These are phyloP conservation scores for Geopyxis carbonaria DNA, from an alignment of 495 filamentous ascomycete species.

Conservation along the genomic window DNA sequence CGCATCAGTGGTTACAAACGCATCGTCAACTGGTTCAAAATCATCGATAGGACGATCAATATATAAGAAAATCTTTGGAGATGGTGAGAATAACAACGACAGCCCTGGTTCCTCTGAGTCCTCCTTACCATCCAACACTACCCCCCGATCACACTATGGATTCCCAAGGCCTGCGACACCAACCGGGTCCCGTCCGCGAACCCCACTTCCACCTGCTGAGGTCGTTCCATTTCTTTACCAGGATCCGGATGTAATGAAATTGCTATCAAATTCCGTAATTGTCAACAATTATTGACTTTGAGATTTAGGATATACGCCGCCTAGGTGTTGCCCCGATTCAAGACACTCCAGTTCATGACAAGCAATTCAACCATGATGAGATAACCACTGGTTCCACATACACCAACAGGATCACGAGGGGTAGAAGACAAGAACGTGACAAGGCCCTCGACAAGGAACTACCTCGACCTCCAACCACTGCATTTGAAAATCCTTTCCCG, in stretches of 20 bases:
- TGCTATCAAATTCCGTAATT: slow-evolving; percentile 2
- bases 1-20: slow-evolving; percentile 66
- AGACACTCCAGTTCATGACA: slow-evolving; percentile 49
- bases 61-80: slow-evolving; percentile 78
- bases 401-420: slow-evolving; percentile 49
- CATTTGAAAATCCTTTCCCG: slow-evolving; percentile 2
- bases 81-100: slow-evolving; percentile 54
- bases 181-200: slow-evolving; percentile 54
- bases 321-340: slow-evolving; percentile 72
- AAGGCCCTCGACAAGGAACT: slow-evolving; percentile 24
- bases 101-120: slow-evolving; percentile 44
- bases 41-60: slow-evolving; percentile 45
- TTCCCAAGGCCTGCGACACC: slow-evolving; percentile 38
- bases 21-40: slow-evolving; percentile 80
- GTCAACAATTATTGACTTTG: slow-evolving; percentile 14
- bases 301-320: slow-evolving; percentile 53
- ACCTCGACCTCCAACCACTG: slow-evolving; percentile 13
- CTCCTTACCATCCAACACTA: slow-evolving; percentile 41
- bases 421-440: slow-evolving; percentile 38
- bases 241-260: slow-evolving; percentile 50
- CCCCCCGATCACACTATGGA: slow-evolving; percentile 37
- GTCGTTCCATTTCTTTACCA: slow-evolving; percentile 94
- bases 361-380: slow-evolving; percentile 26
- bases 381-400: slow-evolving; percentile 32
- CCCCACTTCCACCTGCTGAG: slow-evolving; percentile 77